Percentiles rank a stretch among this genome's conserved stretches.
Evolutionary conservation across 345 rosid species (phyloP).

Genomic region (Gossypium anomalum): DNA sequence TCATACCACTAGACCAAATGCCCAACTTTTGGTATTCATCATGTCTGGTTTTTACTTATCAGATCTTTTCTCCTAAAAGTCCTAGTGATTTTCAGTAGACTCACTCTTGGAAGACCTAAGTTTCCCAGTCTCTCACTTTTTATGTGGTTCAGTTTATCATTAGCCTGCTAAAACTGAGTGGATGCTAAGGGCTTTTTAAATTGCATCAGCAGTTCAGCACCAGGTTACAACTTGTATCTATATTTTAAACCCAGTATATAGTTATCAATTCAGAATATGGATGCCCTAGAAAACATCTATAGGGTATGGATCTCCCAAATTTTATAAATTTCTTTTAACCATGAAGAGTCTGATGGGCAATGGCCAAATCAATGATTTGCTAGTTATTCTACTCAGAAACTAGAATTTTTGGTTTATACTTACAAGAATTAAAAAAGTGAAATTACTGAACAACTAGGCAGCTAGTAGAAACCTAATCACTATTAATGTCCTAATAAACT

Average conservation of each 20-base stretch:
- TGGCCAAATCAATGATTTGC: background rate
- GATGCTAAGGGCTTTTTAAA: background rate
- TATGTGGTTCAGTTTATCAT: background rate
- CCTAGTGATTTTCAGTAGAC: background rate
- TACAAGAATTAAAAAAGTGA: background rate
- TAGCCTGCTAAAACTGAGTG: background rate
- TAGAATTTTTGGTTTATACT: background rate
- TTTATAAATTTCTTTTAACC: background rate
- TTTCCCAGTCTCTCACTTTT: background rate
- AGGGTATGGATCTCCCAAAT: background rate
- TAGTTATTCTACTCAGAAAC: background rate
- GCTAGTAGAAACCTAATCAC: too few species aligned
- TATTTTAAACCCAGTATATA: background rate
- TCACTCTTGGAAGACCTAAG: background rate
- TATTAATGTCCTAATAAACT: background rate
- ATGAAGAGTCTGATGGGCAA: background rate
- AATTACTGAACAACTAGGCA: background rate
- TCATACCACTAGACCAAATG: slow-evolving; percentile 81
- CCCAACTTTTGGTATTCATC: background rate
- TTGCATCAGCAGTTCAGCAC: background rate
- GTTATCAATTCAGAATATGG: background rate
- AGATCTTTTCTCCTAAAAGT: background rate
- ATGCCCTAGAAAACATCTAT: background rate
- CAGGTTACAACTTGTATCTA: background rate
- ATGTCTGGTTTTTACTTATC: background rate